Evolutionary conservation across 805 yeast genomes (phyloP).

Genomic region (Jamesozyma jinghongensis): DNA sequence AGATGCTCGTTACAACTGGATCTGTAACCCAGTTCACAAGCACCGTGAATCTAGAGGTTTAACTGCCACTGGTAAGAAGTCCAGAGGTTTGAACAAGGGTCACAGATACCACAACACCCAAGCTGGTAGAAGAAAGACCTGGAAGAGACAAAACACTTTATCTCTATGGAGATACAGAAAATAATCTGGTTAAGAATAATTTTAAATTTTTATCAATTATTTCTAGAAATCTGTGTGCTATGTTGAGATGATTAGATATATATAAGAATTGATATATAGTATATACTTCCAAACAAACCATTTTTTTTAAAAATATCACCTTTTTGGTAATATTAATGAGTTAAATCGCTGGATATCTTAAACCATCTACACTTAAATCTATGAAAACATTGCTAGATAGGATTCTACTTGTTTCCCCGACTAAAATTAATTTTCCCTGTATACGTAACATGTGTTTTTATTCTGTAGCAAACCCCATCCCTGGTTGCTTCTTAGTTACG

Average conservation of each 20-base stretch:
- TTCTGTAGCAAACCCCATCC: too few relatives aligned
- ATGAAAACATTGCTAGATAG: too few relatives aligned
- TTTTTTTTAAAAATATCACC: not conserved
- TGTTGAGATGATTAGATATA: constrained; percentile 1
- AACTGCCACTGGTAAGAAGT: constrained; percentile 95
- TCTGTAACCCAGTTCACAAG: constrained; percentile 98
- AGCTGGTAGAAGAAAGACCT: constrained; percentile 98
- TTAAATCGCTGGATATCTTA: too few relatives aligned
- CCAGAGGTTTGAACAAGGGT: constrained; percentile 99
- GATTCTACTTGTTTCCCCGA: too few relatives aligned
- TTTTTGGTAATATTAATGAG: too few relatives aligned
- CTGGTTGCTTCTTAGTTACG: too few relatives aligned
- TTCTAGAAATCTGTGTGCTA: constrained; percentile 4
- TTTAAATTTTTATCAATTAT: not conserved
- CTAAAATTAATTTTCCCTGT: too few relatives aligned
- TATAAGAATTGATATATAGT: not conserved
- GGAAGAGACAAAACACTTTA: constrained; percentile 99
- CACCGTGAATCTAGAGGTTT: constrained; percentile 99
- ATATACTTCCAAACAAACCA: not conserved
- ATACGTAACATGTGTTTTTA: too few relatives aligned
- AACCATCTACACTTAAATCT: too few relatives aligned
- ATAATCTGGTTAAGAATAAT: constrained; percentile 31
- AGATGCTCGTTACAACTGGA: constrained; percentile 99
- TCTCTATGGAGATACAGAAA: constrained; percentile 99
- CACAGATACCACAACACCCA: constrained; percentile 97